Conservation (phyloP, 116 monocot genomes). For the Trichopus zeylanicus region DNA sequence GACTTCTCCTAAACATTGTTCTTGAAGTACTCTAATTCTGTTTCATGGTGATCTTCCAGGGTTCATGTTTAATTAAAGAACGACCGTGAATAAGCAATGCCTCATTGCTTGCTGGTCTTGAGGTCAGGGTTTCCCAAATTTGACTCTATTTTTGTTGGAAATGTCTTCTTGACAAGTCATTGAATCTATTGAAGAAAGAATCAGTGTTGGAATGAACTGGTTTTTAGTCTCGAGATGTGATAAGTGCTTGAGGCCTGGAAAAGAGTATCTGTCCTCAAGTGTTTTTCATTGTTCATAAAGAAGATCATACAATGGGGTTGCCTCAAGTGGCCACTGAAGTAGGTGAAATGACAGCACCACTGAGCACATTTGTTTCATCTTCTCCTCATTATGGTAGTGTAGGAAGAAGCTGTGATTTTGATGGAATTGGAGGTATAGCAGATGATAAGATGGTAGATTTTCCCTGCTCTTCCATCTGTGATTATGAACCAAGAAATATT, state of each 20-base stretch:
- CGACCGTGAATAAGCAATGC: background rate
- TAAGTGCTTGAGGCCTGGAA: background rate
- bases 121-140: no score
- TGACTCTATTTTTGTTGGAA: no score
- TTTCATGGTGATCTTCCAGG: background rate
- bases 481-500: slow-evolving; percentile 33
- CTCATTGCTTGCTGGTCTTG: background rate
- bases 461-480: slow-evolving; percentile 27
- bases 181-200: background rate
- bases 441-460: slow-evolving; percentile 22
- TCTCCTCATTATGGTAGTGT: slow-evolving; percentile 30
- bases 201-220: background rate
- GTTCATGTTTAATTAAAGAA: background rate
- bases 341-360: slow-evolving; percentile 19
- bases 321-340: slow-evolving; percentile 46
- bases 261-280: background rate
- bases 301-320: slow-evolving; percentile 49
- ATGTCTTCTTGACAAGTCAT: background rate
- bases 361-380: slow-evolving; percentile 32
- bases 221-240: background rate
- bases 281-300: background rate
- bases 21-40: background rate
- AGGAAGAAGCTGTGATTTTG: slow-evolving; percentile 35
- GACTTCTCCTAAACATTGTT: no score
- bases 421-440: slow-evolving; percentile 31